Base-by-base conservation (phyloP, 2,329 filamentous ascomycete species). In the Epicoccum sorghinum region DNA sequence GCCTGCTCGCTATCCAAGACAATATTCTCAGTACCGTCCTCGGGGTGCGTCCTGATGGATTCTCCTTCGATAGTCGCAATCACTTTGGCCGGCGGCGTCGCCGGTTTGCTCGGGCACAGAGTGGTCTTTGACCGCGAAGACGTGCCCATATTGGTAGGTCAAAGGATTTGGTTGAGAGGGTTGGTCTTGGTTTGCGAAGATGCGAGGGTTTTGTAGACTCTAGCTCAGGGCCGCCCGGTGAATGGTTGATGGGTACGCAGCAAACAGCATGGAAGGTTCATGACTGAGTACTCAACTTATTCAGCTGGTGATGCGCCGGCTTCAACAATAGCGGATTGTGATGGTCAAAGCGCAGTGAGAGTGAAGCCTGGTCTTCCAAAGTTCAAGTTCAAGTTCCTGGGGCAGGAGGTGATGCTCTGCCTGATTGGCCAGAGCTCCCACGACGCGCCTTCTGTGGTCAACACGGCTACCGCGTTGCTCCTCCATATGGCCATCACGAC, bases 401-500 rank as follows among this genome's bases (percentile, higher is more conserved):
- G 7, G 43, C 24, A 22, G 42, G 49, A 47, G 44, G 25, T 41
- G 29, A 24, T 7, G 38, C n/a, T 12, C 29, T 24, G 36, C 35
- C 23, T 55, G 41, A 55, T 55, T 55, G 52, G 52, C 22, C 22
- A 41, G 45, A 55, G 41, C 36, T 35, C 32, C 32, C 10, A 33
- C 7, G 32, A 18, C 8, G 37, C 46, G 41, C 42, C 18, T 48
- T 45, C 41, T 37, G 32, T 12, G 13, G 33, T 27, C 18, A 9
- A 22, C 27, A 55, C 41, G n/a, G 36, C 35, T 23, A 55, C 41
- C 22, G 36, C 40, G 22, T 30, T 40, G 41, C 52, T 18, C 18
- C 7, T 22, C 36, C 41, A 55, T 36, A 47, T 41, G 18, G 41
- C 41, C 42, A 50, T 38, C 63, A 57, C 60, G 52, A 62, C 66